These are phyloP conservation scores for Tritrichomonas foetus DNA, from an alignment of 208 protist genomes.

Conservation along the genomic window DNA sequence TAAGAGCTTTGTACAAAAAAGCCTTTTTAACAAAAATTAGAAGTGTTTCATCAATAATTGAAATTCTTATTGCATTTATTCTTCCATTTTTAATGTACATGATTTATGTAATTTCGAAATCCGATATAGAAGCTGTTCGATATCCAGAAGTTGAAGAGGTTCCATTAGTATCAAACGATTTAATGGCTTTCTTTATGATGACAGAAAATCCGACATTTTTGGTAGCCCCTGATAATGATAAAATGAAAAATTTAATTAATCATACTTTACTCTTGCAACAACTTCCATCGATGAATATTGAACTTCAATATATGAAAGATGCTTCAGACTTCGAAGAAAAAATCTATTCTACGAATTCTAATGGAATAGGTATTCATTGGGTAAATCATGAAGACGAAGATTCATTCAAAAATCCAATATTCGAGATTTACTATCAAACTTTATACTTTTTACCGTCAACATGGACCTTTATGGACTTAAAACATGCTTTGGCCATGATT, in stretches of 20 bases:
- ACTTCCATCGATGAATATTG: not conserved
- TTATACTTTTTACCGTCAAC: not conserved
- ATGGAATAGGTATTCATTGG: not conserved
- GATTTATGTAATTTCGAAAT: not conserved
- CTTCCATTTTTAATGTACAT: not conserved
- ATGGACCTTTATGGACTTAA: not conserved
- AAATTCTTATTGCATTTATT: not conserved
- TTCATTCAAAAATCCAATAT: not conserved
- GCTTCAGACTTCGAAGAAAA: not conserved
- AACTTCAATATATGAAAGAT: not conserved
- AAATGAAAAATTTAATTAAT: not conserved
- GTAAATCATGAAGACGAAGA: not conserved
- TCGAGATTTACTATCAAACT: not conserved
- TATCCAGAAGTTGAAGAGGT: not conserved
- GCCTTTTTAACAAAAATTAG: not conserved
- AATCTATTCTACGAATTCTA: not conserved
- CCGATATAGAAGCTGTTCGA: not conserved
- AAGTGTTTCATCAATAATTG: not conserved
- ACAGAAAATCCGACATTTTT: not conserved
- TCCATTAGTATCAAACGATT: not conserved
- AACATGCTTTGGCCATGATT: not conserved
- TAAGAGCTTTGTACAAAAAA: not conserved
- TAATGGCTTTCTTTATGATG: not conserved
- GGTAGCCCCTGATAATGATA: not conserved
- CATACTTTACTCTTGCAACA: too few species aligned